Evolutionary conservation across 2,329 filamentous ascomycete genomes (phyloP), one percentile per base, ranked within the genome.

Genomic region (Botrytis elliptica): DNA sequence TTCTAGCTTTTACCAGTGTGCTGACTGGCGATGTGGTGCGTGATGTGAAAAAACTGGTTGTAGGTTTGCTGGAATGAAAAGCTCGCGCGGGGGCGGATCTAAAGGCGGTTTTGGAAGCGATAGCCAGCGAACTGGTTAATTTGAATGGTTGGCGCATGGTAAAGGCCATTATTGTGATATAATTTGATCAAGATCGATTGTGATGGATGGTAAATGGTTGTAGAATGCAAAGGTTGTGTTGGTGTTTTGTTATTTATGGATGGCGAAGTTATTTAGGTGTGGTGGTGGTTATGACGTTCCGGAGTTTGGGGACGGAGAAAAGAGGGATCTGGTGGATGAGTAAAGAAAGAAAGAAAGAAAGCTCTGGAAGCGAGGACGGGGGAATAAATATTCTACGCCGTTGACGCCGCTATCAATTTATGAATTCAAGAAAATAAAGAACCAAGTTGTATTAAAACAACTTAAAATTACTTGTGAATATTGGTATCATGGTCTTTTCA

Each of bases 121-220:
- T 75, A 55, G 72, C 87, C 78, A 92, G 81, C 55, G 86, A 86
- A 76, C 87, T 84, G 63, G 89, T 85, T 76, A 92, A 84, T 81
- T 88, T 87, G 78, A 92, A 90, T 29, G 90, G 90, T 77, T 89
- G 88, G 81, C 88, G 86, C 77, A 91, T 84, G 73, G 90, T 83
- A 81, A 90, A 91, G 74, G 90, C 88, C 90, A 92, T 92, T 20
- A 14, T 72, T 52, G 18, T 60, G 18, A 18, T 49, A n/a, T 12
- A 12, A 4, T 57, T 29, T 57, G 52, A 57, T 57, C 52, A 57
- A 29, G 52, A 12, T 46, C 10, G 22, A 36, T 62, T 16, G 29
- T n/a, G 6, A 22, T 57, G 36, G 49, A 55, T 40, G 49, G 9
- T 38, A 29, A 18, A 55, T 55, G 46, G 25, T 18, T 70, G 49